Evolutionary conservation across 2,329 filamentous ascomycete genomes (phyloP), one percentile per base, ranked within the genome.

Genomic region (Metarhizium rileyi): DNA sequence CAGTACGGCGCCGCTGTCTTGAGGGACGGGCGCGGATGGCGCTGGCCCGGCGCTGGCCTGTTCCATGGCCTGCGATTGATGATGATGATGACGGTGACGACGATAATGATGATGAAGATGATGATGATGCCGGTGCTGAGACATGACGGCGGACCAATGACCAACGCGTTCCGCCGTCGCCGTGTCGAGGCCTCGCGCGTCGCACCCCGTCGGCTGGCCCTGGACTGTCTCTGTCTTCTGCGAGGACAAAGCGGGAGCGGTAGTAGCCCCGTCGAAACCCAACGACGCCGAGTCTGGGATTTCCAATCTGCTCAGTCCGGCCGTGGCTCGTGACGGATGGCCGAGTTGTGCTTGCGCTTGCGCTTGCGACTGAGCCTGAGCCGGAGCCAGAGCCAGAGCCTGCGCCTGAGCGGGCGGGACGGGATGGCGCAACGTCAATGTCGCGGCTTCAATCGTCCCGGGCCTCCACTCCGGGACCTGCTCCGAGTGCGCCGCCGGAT

Each of bases 61-160:
- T 20, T 36, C 22, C 18, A 16, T 14, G 9, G 16, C 7, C 12
- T 42, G 20, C 22, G 12, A 42, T 25, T 42, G 38, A 14, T 23
- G 12, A 14, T 3, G 20, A 23, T 42, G n/a, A 12, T 12, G 36
- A 20, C 12, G 8, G 38, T n/a, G n/a, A n/a, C n/a, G n/a, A n/a
- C n/a, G 38, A 5, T 23, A n/a, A n/a, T 25, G 38, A 4, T 42
- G 44, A 16, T 52, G 26, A 4, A 20, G 25, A n/a, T 46, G 33
- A n/a, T 27, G 47, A 18, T 46, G 30, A 27, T n/a, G 44, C 9
- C 52, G 53, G 50, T 57, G 54, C 48, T 55, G 59, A 45, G 61
- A 62, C 41, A 65, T 62, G 51, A 62, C 51, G 41, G 64, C 60
- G 63, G 65, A 64, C 47, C 65, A 59, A 53, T 66, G 61, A 40